These are phyloP conservation scores for Schizochytrium sp. DNA, from an alignment of 108 stramenopile species.

Conservation along the genomic window DNA sequence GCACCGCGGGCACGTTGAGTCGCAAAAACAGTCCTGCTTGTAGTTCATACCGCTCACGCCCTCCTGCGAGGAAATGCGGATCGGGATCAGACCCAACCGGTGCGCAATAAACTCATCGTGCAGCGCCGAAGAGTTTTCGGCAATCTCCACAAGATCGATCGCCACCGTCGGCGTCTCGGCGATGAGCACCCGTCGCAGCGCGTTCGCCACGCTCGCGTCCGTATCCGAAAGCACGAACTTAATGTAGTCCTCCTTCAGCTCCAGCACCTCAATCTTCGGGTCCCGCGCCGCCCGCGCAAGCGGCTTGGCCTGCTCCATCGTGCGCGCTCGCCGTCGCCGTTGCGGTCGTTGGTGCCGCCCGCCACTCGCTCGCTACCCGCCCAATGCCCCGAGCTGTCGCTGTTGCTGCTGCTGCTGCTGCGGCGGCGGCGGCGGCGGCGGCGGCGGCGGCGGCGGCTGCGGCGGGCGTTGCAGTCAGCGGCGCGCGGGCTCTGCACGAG, in stretches of 20 bases:
- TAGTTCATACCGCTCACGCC: neutral
- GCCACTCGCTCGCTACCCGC: no score
- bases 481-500: no score
- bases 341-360: no score
- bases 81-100: conserved; percentile 85
- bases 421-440: no score
- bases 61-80: conserved; percentile 45
- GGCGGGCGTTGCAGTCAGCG: no score
- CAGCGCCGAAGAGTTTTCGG: conserved; percentile 79
- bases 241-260: conserved; percentile 56
- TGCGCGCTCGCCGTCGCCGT: no score
- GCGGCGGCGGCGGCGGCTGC: no score
- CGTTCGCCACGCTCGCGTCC: conserved; percentile 86
- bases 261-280: conserved; percentile 18
- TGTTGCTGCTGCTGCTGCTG: no score
- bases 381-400: no score
- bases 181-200: conserved; percentile 89
- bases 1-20: conserved; percentile 67
- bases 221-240: conserved; percentile 81
- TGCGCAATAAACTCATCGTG: conserved; percentile 97
- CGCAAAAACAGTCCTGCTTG: conserved; percentile 72
- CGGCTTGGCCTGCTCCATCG: neutral
- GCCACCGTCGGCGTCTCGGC: conserved; percentile 84
- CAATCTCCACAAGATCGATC: conserved; percentile 87
- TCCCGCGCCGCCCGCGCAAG: neutral